phyloP scores from a whole-genome alignment of 352 stramenopile genomes.

The Phytopythium delawarense region DNA sequence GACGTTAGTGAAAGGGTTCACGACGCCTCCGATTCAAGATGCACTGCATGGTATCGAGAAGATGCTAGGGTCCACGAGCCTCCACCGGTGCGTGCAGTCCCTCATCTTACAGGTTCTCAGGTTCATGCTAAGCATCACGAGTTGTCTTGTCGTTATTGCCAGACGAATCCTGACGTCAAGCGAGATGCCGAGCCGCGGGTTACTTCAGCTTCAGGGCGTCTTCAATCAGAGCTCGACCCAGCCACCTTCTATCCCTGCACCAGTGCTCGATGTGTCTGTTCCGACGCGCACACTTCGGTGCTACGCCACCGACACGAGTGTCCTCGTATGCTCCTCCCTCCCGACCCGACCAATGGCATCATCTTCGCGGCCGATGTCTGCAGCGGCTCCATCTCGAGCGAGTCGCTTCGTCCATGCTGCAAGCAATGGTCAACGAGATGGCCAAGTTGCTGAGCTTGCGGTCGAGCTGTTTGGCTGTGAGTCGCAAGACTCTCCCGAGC shows the following conservation, averaged over 20 bases:
- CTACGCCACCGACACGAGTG: neutral
- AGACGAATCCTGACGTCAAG: slow-evolving; percentile 3
- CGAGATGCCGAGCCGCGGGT: neutral
- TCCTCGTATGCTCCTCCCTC: neutral
- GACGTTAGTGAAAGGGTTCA: neutral
- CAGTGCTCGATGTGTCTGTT: neutral
- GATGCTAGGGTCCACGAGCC: neutral
- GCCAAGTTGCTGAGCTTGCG: neutral
- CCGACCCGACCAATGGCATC: neutral
- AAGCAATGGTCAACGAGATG: too few species aligned
- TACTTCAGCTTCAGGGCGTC: neutral
- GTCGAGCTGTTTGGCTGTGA: neutral
- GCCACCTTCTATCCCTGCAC: neutral
- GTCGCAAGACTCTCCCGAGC: neutral
- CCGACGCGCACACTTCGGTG: neutral
- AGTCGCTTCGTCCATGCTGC: neutral
- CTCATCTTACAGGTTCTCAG: neutral
- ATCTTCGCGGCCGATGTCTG: neutral
- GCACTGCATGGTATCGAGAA: neutral
- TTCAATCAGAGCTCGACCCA: neutral
- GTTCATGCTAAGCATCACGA: neutral
- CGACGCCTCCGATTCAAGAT: neutral
- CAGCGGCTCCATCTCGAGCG: neutral
- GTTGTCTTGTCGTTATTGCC: neutral
- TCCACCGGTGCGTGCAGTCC: neutral